These are phyloP conservation scores for Hymenotorrendiella dingleyae DNA, from an alignment of 2,329 filamentous ascomycete species.

Conservation along the genomic window DNA sequence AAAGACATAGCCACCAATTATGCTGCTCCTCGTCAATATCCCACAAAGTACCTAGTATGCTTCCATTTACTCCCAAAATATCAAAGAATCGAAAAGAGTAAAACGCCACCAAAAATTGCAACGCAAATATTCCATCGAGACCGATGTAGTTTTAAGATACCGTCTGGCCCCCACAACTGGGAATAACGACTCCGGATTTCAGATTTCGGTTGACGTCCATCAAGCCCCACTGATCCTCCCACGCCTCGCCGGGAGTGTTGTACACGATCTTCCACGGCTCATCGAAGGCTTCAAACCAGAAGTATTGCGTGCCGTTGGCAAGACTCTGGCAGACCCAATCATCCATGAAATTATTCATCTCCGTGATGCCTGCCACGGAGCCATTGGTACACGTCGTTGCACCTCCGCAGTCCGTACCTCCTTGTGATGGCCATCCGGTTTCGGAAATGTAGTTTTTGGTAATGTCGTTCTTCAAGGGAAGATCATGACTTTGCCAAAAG, in stretches of 20 bases:
- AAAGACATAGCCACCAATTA: too few relatives aligned
- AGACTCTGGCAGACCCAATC: constrained; percentile 79
- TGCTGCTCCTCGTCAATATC: too few relatives aligned
- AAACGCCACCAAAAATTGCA: too few relatives aligned
- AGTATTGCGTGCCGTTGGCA: constrained; percentile 81
- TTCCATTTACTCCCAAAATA: too few relatives aligned
- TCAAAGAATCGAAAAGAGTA: too few relatives aligned
- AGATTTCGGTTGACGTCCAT: constrained; percentile 80
- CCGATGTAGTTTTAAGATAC: too few relatives aligned
- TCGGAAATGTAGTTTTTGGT: constrained; percentile 78
- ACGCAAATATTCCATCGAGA: too few relatives aligned
- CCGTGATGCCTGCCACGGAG: constrained; percentile 69
- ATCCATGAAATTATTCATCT: constrained; percentile 81
- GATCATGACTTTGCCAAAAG: constrained; percentile 73
- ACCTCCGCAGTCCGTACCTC: constrained; percentile 70
- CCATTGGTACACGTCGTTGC: constrained; percentile 54
- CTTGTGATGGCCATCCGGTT: constrained; percentile 82
- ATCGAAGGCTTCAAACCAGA: constrained; percentile 97
- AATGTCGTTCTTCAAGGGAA: constrained; percentile 52
- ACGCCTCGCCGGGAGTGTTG: constrained; percentile 62
- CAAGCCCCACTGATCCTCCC: constrained; percentile 95
- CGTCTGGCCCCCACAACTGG: constrained; percentile 70
- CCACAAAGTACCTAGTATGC: too few relatives aligned
- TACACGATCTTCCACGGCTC: constrained; percentile 88
- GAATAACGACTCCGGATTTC: constrained; percentile 79